A percentile compares a stretch with the other conserved stretches of the same genome.
Evolutionary conservation across 805 yeast species (phyloP).

Genomic region (Metschnikowia lochheadii): DNA sequence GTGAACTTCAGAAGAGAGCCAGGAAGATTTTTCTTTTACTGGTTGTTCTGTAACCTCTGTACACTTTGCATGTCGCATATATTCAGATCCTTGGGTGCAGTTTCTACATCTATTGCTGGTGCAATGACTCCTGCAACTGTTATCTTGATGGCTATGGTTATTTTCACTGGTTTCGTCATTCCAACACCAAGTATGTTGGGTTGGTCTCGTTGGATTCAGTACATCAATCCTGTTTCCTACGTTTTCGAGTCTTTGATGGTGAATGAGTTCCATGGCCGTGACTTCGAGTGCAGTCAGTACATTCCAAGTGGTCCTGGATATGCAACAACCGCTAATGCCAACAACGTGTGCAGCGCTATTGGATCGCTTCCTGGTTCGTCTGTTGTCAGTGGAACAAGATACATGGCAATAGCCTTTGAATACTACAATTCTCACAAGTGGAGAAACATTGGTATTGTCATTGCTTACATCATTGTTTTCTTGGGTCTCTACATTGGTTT

Average conservation of each 20-base stretch:
- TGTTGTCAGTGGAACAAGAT: constrained; percentile 56
- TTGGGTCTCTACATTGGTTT: constrained; percentile 30
- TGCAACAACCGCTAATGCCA: constrained; percentile 28
- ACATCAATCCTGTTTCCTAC: constrained; percentile 40
- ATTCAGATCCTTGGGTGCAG: constrained; percentile 41
- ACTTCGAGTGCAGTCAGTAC: constrained; percentile 50
- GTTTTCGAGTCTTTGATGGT: constrained; percentile 55
- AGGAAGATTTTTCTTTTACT: constrained; percentile 37
- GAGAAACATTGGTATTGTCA: constrained; percentile 73
- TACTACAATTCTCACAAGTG: constrained; percentile 62
- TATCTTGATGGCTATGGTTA: constrained; percentile 48
- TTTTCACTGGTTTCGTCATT: constrained; percentile 48
- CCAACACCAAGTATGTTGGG: constrained; percentile 38
- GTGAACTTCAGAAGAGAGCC: constrained; percentile 33
- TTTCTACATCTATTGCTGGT: constrained; percentile 36
- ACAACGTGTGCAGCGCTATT: constrained; percentile 54
- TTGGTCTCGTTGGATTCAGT: constrained; percentile 36
- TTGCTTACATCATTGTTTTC: constrained; percentile 49
- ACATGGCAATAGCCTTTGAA: constrained; percentile 43
- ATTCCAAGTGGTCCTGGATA: constrained; percentile 62
- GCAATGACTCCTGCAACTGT: constrained; percentile 46
- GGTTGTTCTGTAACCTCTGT: constrained; percentile 24
- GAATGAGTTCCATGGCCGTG: constrained; percentile 58
- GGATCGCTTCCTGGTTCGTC: constrained; percentile 56
- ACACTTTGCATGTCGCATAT: constrained; percentile 36